phyloP scores from a whole-genome alignment of 768 basidiomycete species.

The Amanita rubescens region DNA sequence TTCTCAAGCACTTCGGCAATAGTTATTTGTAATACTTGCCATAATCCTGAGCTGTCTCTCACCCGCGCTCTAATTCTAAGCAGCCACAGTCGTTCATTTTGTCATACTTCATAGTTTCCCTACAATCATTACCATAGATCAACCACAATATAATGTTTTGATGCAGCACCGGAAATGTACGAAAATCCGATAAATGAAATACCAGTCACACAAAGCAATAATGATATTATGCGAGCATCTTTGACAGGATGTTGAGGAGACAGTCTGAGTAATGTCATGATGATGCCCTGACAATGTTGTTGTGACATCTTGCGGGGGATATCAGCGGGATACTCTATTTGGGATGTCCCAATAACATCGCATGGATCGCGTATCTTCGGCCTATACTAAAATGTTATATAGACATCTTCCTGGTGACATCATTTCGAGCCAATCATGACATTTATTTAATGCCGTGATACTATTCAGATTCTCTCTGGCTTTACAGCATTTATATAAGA shows the following conservation, averaged over 20 bases:
- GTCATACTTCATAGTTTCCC: background rate
- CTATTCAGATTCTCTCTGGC: background rate
- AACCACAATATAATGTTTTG: constrained; percentile 1
- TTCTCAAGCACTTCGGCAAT: background rate
- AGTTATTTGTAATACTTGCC: background rate
- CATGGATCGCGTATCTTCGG: background rate
- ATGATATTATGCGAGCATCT: background rate
- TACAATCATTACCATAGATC: background rate
- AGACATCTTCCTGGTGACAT: background rate
- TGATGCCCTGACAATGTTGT: background rate
- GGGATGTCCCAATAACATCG: background rate
- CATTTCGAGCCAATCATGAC: background rate
- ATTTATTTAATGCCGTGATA: background rate
- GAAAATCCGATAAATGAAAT: too few species aligned
- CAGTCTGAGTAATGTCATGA: background rate
- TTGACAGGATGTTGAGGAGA: constrained; percentile 1
- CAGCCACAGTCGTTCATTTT: background rate
- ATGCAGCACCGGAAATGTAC: background rate
- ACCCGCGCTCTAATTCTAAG: background rate
- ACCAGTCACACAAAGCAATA: background rate
- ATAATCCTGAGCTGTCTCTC: background rate
- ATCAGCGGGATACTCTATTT: background rate
- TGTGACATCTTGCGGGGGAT: background rate
- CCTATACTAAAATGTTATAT: background rate
- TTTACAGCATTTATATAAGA: constrained; percentile 3